Evolutionary conservation across 495 filamentous ascomycete species (phyloP), one percentile per base, ranked within the genome.

Genomic region (Neurospora terricola): DNA sequence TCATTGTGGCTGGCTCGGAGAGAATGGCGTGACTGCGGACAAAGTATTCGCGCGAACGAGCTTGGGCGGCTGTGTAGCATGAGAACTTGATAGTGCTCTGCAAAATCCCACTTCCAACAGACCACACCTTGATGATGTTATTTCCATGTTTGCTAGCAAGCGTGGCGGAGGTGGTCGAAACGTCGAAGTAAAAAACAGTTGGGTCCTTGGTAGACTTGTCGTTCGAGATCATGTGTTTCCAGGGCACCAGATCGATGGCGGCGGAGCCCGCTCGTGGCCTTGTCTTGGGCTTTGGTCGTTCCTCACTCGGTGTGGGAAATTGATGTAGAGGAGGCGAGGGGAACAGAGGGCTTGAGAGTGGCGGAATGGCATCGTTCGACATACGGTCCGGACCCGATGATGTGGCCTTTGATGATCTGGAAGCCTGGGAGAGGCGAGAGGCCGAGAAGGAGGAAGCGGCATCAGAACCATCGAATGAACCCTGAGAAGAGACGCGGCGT

Each of bases 1-100:
- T 77, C 70, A 81, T 54, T 40, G 75, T 79, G 10, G 76, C 72
- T 10, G 80, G 74, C 48, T 82, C 81, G 2, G 81, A 81, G 16
- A 82, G 76, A 59, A 82, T 80, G 30, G 78, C 77, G 68, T 82
- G 81, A 74, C 78, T 80, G 73, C 81, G 81, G 23, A 82, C 79
- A 62, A 82, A 80, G 72, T 82, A 82, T 45, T 82, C 80, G 62
- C 81, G 80, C 23, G 77, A 80, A 7, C 81, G 78, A 5, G 76
- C 43, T 45, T 80, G 80, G 3, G 81, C 80, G 11, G 73, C 80
- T 11, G 78, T 80, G 72, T 81, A 81, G 36, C 78, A 80, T 5
- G 76, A 78, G 39, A 81, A 72, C 30, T 82, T 82, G 77, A 82
- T 73, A 16, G 59, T 72, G 62, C 40, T 76, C 38, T 77, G 77